phyloP scores from a whole-genome alignment of 331 rosid genomes.

The Malus hybrid region DNA sequence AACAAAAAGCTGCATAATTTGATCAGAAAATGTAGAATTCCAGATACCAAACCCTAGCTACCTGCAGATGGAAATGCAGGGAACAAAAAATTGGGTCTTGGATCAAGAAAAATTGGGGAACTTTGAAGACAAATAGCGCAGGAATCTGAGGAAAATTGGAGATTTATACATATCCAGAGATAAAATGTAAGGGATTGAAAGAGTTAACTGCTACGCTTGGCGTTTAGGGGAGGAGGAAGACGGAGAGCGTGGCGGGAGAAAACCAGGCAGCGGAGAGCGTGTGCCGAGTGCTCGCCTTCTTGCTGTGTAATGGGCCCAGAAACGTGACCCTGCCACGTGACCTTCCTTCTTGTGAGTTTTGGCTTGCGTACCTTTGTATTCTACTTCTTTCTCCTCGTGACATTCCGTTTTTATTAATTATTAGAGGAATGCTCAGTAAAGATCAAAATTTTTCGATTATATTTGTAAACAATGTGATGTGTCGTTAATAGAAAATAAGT shows the following conservation, averaged over 20 bases:
- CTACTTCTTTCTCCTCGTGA: too few relatives aligned
- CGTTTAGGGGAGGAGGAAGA: constrained; percentile 1
- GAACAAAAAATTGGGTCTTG: neutral
- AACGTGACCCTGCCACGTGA: constrained; percentile 8
- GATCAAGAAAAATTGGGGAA: neutral
- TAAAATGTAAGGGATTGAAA: neutral
- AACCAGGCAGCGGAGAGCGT: constrained; percentile 39
- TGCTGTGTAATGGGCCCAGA: neutral
- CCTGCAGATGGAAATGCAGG: constrained; percentile 13
- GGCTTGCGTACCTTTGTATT: neutral
- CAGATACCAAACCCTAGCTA: neutral
- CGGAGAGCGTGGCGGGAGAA: constrained; percentile 54
- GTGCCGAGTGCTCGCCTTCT: constrained; percentile 34
- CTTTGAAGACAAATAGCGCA: neutral
- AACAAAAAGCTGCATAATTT: neutral
- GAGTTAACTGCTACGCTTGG: neutral
- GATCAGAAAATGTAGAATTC: constrained; percentile 1
- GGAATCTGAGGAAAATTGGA: neutral
- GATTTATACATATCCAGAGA: neutral
- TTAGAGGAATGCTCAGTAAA: too few relatives aligned
- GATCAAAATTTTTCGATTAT: too few relatives aligned
- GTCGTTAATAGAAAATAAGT: rapidly evolving
- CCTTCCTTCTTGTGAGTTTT: neutral
- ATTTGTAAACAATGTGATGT: too few relatives aligned
- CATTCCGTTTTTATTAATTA: too few relatives aligned